Evolutionary conservation across 202 grass and related monocot genomes (phyloP).

Genomic region (Saccharum hybrid): DNA sequence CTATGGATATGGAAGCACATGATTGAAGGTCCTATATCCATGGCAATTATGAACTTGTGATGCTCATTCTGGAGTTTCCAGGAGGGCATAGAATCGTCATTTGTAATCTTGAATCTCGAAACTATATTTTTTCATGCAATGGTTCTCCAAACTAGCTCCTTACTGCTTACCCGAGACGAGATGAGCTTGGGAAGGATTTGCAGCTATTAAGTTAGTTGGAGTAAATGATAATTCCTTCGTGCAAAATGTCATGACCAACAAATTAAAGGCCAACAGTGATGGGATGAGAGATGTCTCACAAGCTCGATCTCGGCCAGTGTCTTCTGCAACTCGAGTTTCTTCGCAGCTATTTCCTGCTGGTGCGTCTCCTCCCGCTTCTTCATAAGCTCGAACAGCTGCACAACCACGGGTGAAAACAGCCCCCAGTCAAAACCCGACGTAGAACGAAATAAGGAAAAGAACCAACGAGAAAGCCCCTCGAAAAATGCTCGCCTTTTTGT

Average conservation of each 20-base stretch:
- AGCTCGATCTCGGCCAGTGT: constrained; percentile 59
- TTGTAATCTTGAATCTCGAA: constrained; percentile 8
- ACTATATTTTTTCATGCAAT: background rate
- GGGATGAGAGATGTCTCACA: constrained; percentile 55
- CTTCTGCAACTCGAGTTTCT: constrained; percentile 61
- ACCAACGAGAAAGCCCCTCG: background rate
- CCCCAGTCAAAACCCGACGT: background rate
- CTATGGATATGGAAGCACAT: background rate
- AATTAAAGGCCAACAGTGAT: background rate
- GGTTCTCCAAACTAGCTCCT: background rate
- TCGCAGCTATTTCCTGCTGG: constrained; percentile 51
- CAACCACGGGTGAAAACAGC: constrained; percentile 6
- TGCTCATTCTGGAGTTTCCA: constrained; percentile 4
- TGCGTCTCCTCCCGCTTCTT: constrained; percentile 76
- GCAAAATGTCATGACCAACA: constrained; percentile 31
- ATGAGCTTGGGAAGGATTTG: background rate
- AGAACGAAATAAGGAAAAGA: background rate
- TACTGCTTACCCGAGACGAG: background rate
- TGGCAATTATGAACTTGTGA: background rate
- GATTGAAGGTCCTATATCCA: background rate
- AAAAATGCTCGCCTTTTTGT: constrained; percentile 63
- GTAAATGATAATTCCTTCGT: constrained; percentile 18
- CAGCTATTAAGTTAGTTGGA: background rate
- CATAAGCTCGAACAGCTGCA: constrained; percentile 73
- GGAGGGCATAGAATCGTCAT: background rate